Percentiles rank a stretch among this genome's conserved stretches.
These are phyloP conservation scores for Phytophthora syringae DNA, from an alignment of 352 stramenopile genomes.

Conservation along the genomic window DNA sequence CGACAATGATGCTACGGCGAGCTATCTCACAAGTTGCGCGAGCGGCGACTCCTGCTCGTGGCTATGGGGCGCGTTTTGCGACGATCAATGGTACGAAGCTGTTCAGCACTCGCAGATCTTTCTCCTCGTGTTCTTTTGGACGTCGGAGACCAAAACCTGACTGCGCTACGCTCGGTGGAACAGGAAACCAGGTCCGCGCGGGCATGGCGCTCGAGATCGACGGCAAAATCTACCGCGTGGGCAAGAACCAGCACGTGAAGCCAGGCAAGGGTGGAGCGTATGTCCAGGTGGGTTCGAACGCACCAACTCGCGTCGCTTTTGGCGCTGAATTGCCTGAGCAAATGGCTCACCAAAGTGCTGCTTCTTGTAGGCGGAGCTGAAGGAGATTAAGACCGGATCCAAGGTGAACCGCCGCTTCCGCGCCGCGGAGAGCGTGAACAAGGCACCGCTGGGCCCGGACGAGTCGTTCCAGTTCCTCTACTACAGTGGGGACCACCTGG, in stretches of 20 bases:
- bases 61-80: slow-evolving; percentile 56
- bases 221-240: slow-evolving; percentile 84
- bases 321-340: background rate
- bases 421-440: slow-evolving; percentile 78
- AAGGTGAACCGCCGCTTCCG: slow-evolving; percentile 88
- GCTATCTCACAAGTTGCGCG: slow-evolving; percentile 45
- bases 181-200: slow-evolving; percentile 83
- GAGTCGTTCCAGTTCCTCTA: slow-evolving; percentile 88
- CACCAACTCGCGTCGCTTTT: background rate
- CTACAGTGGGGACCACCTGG: slow-evolving; percentile 75
- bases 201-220: slow-evolving; percentile 88
- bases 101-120: background rate
- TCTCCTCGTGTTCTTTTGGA: background rate
- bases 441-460: slow-evolving; percentile 76
- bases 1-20: slow-evolving; percentile 47
- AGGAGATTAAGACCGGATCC: slow-evolving; percentile 87
- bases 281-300: slow-evolving; percentile 51
- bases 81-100: slow-evolving; percentile 65
- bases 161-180: slow-evolving; percentile 5
- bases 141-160: slow-evolving; percentile 6
- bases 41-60: slow-evolving; percentile 18
- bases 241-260: slow-evolving; percentile 88
- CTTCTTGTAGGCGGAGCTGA: slow-evolving; percentile 66
- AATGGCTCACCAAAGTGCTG: slow-evolving; percentile 1
- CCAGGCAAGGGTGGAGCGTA: slow-evolving; percentile 87